Conservation (phyloP, 2,329 filamentous ascomycete genomes). For the Lojkania enalia region DNA sequence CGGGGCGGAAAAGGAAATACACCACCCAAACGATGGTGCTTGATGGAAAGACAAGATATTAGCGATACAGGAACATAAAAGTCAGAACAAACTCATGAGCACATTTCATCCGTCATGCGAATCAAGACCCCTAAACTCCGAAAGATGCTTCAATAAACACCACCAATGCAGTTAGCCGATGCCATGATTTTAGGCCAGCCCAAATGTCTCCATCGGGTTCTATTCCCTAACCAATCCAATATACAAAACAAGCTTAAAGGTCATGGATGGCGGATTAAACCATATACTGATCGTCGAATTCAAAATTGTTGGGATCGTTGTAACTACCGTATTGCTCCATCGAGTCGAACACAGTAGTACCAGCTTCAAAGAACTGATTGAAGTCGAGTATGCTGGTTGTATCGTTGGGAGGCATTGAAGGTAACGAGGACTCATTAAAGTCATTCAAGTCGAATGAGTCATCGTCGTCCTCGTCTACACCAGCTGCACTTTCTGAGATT, state of each 20-base stretch:
- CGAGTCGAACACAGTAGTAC: slow-evolving; percentile 11
- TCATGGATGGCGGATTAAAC: slow-evolving; percentile 11
- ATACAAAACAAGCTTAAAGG: not conserved
- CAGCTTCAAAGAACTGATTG: slow-evolving; percentile 12
- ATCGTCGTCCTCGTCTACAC: slow-evolving; percentile 15
- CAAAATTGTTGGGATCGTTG: slow-evolving; percentile 1
- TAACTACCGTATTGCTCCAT: not conserved
- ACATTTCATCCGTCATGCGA: not conserved
- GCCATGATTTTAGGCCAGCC: too few species aligned
- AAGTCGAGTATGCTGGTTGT: slow-evolving; percentile 15
- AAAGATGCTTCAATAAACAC: not conserved
- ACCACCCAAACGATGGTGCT: too few species aligned
- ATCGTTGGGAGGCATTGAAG: slow-evolving; percentile 13
- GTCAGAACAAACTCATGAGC: not conserved
- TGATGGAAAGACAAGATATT: too few species aligned
- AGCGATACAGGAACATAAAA: too few species aligned
- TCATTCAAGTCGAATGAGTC: slow-evolving; percentile 16
- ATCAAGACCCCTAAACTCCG: too few species aligned
- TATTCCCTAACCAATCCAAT: not conserved
- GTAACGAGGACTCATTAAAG: slow-evolving; percentile 15
- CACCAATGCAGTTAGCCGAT: not conserved
- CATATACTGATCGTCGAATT: slow-evolving; percentile 20
- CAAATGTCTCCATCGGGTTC: too few species aligned
- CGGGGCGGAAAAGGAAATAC: too few species aligned
- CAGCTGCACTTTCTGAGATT: slow-evolving; percentile 25